These are phyloP conservation scores for Sonneratia alba DNA, from an alignment of 345 rosid species.

Conservation along the genomic window DNA sequence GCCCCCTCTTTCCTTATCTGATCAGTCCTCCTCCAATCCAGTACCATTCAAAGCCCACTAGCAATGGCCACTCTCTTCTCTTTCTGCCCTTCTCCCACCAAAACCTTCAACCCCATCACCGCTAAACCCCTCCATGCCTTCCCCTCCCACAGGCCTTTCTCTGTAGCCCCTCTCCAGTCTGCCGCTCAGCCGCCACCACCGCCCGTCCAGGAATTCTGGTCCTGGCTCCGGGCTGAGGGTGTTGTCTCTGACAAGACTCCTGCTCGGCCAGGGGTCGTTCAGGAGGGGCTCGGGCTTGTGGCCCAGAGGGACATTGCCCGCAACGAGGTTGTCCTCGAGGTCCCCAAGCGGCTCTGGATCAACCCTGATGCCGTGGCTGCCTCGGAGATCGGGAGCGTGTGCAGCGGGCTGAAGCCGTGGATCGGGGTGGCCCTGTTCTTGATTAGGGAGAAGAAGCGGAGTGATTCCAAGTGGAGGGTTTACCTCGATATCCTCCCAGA, in stretches of 20 bases:
- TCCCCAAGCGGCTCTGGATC: slow-evolving; percentile 74
- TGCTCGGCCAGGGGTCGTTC: slow-evolving; percentile 43
- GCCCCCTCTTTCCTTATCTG: neutral
- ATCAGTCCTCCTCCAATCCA: neutral
- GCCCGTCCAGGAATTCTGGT: slow-evolving; percentile 57
- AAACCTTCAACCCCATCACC: neutral
- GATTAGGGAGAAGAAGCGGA: slow-evolving; percentile 57
- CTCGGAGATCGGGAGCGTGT: slow-evolving; percentile 67
- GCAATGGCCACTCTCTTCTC: slow-evolving; percentile 4
- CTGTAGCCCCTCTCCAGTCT: slow-evolving; percentile 17
- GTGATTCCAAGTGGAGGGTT: slow-evolving; percentile 53
- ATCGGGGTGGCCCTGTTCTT: slow-evolving; percentile 72
- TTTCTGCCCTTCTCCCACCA: slow-evolving; percentile 6
- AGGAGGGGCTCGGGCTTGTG: slow-evolving; percentile 73
- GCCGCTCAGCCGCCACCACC: slow-evolving; percentile 14
- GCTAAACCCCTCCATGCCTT: neutral
- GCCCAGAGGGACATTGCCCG: slow-evolving; percentile 60
- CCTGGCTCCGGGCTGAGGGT: slow-evolving; percentile 64
- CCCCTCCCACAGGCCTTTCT: slow-evolving; percentile 7
- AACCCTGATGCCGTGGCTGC: slow-evolving; percentile 68
- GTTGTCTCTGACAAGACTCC: slow-evolving; percentile 51
- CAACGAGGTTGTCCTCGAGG: slow-evolving; percentile 83
- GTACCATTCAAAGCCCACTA: neutral
- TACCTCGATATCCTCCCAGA: slow-evolving; percentile 79
- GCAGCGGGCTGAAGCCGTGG: slow-evolving; percentile 84